These are phyloP conservation scores for Penicillium bialowiezense DNA, from an alignment of 495 filamentous ascomycete genomes.

Conservation along the genomic window DNA sequence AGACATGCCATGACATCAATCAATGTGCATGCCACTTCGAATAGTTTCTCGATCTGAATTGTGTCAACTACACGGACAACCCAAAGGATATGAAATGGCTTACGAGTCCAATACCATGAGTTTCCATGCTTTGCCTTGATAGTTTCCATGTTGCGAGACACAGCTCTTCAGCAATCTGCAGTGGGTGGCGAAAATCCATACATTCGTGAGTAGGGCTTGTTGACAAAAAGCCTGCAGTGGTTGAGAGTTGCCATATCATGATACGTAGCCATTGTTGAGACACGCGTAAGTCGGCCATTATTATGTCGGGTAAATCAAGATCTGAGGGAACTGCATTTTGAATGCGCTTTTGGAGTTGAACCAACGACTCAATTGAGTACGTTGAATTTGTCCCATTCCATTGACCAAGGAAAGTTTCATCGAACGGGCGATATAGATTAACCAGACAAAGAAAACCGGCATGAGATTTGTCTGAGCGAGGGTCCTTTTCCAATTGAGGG, in stretches of 20 bases:
- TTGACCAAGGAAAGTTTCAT: constrained; percentile 63
- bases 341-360: constrained; percentile 62
- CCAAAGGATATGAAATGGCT: constrained; percentile 12
- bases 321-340: constrained; percentile 60
- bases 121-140: constrained; percentile 60
- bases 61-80: background rate
- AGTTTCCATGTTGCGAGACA: constrained; percentile 68
- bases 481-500: constrained; percentile 53
- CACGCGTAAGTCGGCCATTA: constrained; percentile 61
- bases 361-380: constrained; percentile 57
- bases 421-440: constrained; percentile 68
- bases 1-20: constrained; percentile 70
- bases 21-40: constrained; percentile 70
- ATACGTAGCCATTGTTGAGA: constrained; percentile 78
- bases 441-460: constrained; percentile 62
- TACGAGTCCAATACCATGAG: constrained; percentile 65
- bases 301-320: constrained; percentile 59
- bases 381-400: constrained; percentile 70
- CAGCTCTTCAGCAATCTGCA: constrained; percentile 67
- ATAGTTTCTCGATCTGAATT: constrained; percentile 66
- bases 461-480: constrained; percentile 21
- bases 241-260: constrained; percentile 68
- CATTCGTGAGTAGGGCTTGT: constrained; percentile 52
- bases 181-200: constrained; percentile 66
- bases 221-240: constrained; percentile 50